Base-by-base conservation (phyloP, 1,139 yeast genomes). In the Trichomonascaceae sp. region DNA sequence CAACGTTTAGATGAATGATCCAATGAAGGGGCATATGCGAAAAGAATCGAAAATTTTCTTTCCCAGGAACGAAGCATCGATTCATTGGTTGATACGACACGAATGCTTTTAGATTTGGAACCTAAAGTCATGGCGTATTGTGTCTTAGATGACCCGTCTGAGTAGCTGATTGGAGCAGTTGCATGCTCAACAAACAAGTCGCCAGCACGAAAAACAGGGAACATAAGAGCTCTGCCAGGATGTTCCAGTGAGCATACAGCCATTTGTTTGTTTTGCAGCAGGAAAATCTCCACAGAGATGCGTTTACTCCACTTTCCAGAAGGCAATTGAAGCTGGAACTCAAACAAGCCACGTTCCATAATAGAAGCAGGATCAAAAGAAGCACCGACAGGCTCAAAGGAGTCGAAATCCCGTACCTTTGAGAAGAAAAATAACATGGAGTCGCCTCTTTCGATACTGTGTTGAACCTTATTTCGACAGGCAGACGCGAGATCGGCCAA, bases 161-260 rank as follows among this genome's bases (percentile, higher is more conserved):
- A 36, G 17, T 13, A 36, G 13, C 3, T 17, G 13, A 36, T 36
- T n/a, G 41, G 41, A 5, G 41, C 41, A 13, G 41, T 36, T 5
- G 3, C 8, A 36, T 15, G 41, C 41, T 36, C 41, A 36, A 17
- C 38, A 17, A 32, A 56, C 38, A 73, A 57, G 47, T 72, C 74
- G 18, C 66, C 66, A 6, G 57, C 55, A 39, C 69, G 63, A 43
- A 73, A 61, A 5, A 70, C 61, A 10, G 71, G 70, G 57, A 73
- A 74, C 49, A 74, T 55, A 45, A 74, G 60, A 2, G 69, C 64
- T 45, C 72, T 61, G 3, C 73, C 74, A 3, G 72, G 61, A 45
- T 66, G 62, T 49, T 68, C 69, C 15, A 71, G 60, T 30, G 66
- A 64, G 55, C 74, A 72, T 19, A 73, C 56, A 1, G 71, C 75